Conservation (phyloP, 805 yeast species). For the Saturnispora serradocipensis region DNA sequence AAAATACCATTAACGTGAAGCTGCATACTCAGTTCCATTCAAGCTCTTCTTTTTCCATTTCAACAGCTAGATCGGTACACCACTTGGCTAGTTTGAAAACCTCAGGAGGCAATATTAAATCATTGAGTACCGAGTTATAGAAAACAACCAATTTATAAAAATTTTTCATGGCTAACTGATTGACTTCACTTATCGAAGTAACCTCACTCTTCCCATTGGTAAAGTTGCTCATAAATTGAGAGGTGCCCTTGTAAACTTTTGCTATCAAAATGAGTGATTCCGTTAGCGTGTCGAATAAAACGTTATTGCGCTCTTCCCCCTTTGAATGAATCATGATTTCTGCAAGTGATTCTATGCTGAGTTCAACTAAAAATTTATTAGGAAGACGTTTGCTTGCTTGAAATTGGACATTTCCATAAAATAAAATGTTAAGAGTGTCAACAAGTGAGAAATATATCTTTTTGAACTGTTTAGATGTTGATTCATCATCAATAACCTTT, state of each 20-base stretch:
- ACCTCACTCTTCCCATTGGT: slow-evolving; percentile 16
- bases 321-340: slow-evolving; percentile 50
- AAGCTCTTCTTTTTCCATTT: slow-evolving; percentile 32
- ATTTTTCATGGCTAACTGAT: slow-evolving; percentile 55
- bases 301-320: slow-evolving; percentile 52
- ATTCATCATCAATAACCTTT: neutral
- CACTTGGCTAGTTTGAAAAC: slow-evolving; percentile 63
- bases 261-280: slow-evolving; percentile 54
- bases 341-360: slow-evolving; percentile 53
- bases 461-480: slow-evolving; percentile 1
- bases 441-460: neutral
- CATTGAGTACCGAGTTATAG: slow-evolving; percentile 56
- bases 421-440: neutral
- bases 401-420: slow-evolving; percentile 20
- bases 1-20: neutral
- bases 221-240: slow-evolving; percentile 36
- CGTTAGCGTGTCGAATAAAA: slow-evolving; percentile 45
- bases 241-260: slow-evolving; percentile 45
- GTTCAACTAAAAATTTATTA: slow-evolving; percentile 50
- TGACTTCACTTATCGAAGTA: slow-evolving; percentile 37
- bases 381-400: slow-evolving; percentile 55
- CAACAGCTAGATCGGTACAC: slow-evolving; percentile 58
- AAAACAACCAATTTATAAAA: slow-evolving; percentile 56
- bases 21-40: neutral
- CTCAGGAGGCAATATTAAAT: slow-evolving; percentile 50